Base-by-base conservation (phyloP, 306 rosid species). In the Acacia melanoxylon region DNA sequence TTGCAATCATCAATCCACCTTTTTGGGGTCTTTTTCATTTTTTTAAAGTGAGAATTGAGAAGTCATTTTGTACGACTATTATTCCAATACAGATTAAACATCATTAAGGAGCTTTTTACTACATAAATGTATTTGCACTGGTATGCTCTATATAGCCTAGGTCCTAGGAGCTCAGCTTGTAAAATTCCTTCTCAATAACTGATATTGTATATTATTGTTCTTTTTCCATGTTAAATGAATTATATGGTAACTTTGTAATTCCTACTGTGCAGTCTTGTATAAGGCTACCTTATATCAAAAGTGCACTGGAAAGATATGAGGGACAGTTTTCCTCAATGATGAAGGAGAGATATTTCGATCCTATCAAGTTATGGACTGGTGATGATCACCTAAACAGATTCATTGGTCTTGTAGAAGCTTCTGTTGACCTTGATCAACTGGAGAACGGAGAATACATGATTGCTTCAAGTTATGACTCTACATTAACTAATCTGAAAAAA, bases 391-490 rank as follows among this genome's bases (percentile, higher is more conserved):
- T 95, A 80, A 92, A 84, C 83, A 95, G 88, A 84, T 95, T 92
- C 80, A 88, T 86, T 84, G 91, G 81, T 81, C 95, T 95, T 19
- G 98, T 93, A 77, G 99, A 95, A 92, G 83, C 85, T 79, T 76
- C 96, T 79, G 91, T 95, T 73, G 99, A 95, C 89, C 98, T 95
- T 84, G 97, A 93, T 83, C 97, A 95, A 89, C 91, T 95, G 46
- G 97, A 92, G 89, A 93, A 87, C 63, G 92, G 98, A 78, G 99
- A 95, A 88, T 92, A 95, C 91, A 89, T 95, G 92, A 95, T 95
- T 84, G 85, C 97, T 46, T 84, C 99, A 58, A 85, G 89, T 88
- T 95, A 93, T 85, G 98, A 93, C 80, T n/a, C 91, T 61, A 76
- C 86, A 54, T 89, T 95, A 46, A 80, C 94, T 63, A 84, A 88